phyloP scores from a whole-genome alignment of 2,329 filamentous ascomycete species.

The Elsinoe ampelina region DNA sequence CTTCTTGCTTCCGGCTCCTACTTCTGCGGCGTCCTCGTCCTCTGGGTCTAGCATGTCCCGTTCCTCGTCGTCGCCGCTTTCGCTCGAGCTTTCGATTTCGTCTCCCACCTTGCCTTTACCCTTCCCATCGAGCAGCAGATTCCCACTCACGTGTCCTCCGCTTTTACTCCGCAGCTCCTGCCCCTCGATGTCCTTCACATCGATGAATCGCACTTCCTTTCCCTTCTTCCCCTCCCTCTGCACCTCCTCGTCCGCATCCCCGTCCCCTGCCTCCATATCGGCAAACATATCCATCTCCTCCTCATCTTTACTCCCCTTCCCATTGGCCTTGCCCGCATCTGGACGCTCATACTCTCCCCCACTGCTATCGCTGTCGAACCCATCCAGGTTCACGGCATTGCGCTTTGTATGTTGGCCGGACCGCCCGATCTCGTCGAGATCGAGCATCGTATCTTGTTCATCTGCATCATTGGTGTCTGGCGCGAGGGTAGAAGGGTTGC shows the following conservation, averaged over 20 bases:
- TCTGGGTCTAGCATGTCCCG: conserved; percentile 56
- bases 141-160: conserved; percentile 55
- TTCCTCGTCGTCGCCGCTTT: conserved; percentile 53
- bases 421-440: conserved; percentile 83
- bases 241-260: conserved; percentile 36
- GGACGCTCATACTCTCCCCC: conserved; percentile 73
- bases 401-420: conserved; percentile 68
- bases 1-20: conserved; percentile 84
- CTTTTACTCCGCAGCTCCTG: conserved; percentile 65
- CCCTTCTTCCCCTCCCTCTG: conserved; percentile 49
- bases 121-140: conserved; percentile 53
- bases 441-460: conserved; percentile 66
- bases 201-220: conserved; percentile 52
- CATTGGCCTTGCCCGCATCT: conserved; percentile 19
- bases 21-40: conserved; percentile 73
- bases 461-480: conserved; percentile 58
- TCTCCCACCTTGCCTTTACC: conserved; percentile 40
- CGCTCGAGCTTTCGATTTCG: conserved; percentile 52
- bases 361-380: conserved; percentile 87
- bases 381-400: conserved; percentile 90
- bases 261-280: conserved; percentile 42
- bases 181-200: conserved; percentile 62
- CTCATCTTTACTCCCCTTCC: conserved; percentile 46
- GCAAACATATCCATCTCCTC: conserved; percentile 79
- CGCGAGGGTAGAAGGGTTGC: conserved; percentile 86